Conservation (phyloP, 2,329 filamentous ascomycete genomes). For the Fusarium redolens region DNA sequence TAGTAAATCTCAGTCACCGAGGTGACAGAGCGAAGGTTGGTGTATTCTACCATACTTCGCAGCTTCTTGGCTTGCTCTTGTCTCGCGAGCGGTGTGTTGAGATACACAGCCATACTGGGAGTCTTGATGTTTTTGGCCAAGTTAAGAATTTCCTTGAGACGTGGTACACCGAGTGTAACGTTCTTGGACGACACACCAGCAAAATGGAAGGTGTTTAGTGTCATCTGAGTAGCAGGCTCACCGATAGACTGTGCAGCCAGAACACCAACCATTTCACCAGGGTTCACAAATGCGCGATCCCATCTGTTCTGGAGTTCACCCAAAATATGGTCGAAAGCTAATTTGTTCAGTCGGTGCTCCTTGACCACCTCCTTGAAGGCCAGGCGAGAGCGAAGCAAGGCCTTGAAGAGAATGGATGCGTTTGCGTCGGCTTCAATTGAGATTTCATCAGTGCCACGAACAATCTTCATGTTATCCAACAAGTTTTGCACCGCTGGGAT, state of each 20-base stretch:
- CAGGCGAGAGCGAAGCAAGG: slow-evolving; percentile 86
- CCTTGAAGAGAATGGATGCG: slow-evolving; percentile 92
- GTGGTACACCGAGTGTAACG: slow-evolving; percentile 97
- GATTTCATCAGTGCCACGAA: slow-evolving; percentile 85
- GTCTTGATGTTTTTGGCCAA: slow-evolving; percentile 99
- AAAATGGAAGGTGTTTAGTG: slow-evolving; percentile 99
- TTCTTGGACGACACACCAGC: slow-evolving; percentile 99
- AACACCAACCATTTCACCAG: slow-evolving; percentile 99
- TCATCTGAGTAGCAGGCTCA: slow-evolving; percentile 99
- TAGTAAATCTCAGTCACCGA: slow-evolving; percentile 97
- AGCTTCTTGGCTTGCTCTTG: slow-evolving; percentile 87
- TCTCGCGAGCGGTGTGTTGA: slow-evolving; percentile 71
- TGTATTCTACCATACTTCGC: slow-evolving; percentile 92
- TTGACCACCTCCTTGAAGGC: slow-evolving; percentile 94
- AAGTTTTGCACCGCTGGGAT: slow-evolving; percentile 82
- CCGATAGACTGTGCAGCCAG: slow-evolving; percentile 98
- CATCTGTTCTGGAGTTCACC: slow-evolving; percentile 93
- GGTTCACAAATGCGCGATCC: slow-evolving; percentile 84
- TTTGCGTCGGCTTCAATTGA: slow-evolving; percentile 89
- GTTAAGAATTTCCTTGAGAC: slow-evolving; percentile 99
- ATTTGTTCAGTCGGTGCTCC: slow-evolving; percentile 85
- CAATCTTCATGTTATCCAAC: slow-evolving; percentile 82
- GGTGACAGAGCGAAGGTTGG: slow-evolving; percentile 90
- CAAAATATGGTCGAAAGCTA: slow-evolving; percentile 91
- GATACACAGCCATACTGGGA: slow-evolving; percentile 93